A percentile compares a stretch with the other conserved stretches of the same genome.
These are phyloP conservation scores for Trametes maxima DNA, from an alignment of 768 basidiomycete species.

Conservation along the genomic window DNA sequence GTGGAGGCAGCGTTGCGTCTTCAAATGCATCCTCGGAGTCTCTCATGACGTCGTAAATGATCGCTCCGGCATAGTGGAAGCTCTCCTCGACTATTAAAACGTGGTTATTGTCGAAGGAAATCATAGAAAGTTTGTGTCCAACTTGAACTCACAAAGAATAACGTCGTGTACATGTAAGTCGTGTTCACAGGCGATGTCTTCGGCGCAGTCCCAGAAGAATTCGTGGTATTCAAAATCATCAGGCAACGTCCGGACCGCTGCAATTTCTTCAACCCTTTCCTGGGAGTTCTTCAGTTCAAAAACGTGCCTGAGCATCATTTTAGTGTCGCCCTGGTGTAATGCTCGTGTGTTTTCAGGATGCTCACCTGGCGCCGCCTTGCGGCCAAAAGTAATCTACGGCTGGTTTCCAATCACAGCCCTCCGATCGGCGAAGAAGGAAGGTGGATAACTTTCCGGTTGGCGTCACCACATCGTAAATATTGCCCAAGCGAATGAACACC, in stretches of 20 bases:
- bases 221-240: constrained; percentile 18
- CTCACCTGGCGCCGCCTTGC: neutral
- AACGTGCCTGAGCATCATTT: neutral
- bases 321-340: neutral
- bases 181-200: neutral
- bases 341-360: neutral
- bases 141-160: constrained; percentile 8
- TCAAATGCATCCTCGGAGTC: neutral
- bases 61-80: constrained; percentile 11
- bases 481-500: constrained; percentile 4
- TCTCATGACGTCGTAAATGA: neutral
- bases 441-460: constrained; percentile 10
- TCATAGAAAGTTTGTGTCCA: neutral
- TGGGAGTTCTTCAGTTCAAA: neutral
- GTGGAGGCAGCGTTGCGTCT: neutral
- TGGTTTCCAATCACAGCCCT: constrained; percentile 5
- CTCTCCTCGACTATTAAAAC: constrained; percentile 5
- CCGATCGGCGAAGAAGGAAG: constrained; percentile 1
- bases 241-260: constrained; percentile 12
- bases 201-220: constrained; percentile 18
- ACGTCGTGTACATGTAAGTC: constrained; percentile 2
- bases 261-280: constrained; percentile 4
- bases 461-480: constrained; percentile 6
- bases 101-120: neutral
- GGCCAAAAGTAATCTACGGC: constrained; percentile 10